phyloP scores from a whole-genome alignment of 2,329 filamentous ascomycete species.

The Xylaria sp. region DNA sequence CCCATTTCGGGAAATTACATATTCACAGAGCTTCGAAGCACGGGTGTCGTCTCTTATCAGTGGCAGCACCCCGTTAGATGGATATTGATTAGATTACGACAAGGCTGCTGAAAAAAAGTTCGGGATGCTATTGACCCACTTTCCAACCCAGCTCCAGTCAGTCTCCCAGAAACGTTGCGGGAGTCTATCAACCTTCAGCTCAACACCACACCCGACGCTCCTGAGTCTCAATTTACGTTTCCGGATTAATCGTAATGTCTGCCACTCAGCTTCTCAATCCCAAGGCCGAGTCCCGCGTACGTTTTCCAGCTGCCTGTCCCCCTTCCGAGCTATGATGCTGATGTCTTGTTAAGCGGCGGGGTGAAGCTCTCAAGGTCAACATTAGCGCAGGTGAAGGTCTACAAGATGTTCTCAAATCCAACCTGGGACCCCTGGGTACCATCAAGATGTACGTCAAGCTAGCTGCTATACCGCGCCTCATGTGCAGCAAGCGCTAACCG shows the following conservation, averaged over 20 bases:
- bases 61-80: background rate
- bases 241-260: constrained; percentile 67
- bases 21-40: background rate
- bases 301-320: constrained; percentile 40
- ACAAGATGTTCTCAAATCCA: constrained; percentile 93
- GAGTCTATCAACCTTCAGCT: constrained; percentile 3
- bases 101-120: constrained; percentile 29
- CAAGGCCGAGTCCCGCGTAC: constrained; percentile 94
- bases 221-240: background rate
- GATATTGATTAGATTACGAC: background rate
- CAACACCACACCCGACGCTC: background rate
- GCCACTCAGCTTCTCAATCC: constrained; percentile 97
- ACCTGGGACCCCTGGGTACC: constrained; percentile 89
- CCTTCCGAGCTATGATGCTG: constrained; percentile 40
- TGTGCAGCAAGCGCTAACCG: constrained; percentile 30
- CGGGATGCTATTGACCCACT: constrained; percentile 7
- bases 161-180: too few species aligned
- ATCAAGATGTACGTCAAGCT: constrained; percentile 78
- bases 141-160: constrained; percentile 1
- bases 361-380: constrained; percentile 95
- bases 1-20: too few species aligned
- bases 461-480: constrained; percentile 5
- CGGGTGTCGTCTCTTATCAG: too few species aligned
- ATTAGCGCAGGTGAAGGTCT: constrained; percentile 94
- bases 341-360: constrained; percentile 71